These are phyloP conservation scores for Torulaspora maleeae DNA, from an alignment of 805 yeast genomes.

Conservation along the genomic window DNA sequence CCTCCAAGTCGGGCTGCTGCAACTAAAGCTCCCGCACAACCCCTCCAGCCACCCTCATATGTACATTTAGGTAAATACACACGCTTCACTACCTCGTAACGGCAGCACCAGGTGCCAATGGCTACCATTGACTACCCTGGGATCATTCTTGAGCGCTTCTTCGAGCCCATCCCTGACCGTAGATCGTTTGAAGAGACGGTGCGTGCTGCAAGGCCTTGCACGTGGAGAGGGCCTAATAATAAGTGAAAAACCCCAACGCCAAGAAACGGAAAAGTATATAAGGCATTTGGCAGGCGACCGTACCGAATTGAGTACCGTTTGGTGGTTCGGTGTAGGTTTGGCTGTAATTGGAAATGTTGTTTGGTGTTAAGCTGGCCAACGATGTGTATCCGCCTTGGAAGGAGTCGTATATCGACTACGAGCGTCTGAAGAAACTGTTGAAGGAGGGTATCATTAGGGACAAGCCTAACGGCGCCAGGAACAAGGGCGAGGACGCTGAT, in stretches of 20 bases:
- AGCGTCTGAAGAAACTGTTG: conserved; percentile 56
- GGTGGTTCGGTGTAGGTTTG: background rate
- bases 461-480: conserved; percentile 13
- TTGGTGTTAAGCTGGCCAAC: conserved; percentile 74
- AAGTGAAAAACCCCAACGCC: background rate
- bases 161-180: background rate
- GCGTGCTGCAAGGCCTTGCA: conserved; percentile 1
- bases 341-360: conserved; percentile 51
- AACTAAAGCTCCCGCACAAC: background rate
- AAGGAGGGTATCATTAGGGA: conserved; percentile 56
- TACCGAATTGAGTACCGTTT: background rate
- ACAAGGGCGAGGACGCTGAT: conserved; percentile 20
- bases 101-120: background rate
- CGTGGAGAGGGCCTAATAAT: conserved; percentile 1
- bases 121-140: background rate
- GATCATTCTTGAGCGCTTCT: background rate
- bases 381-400: conserved; percentile 91
- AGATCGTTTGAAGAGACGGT: background rate
- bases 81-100: background rate
- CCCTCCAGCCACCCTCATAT: background rate
- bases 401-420: conserved; percentile 63
- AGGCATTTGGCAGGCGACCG: background rate
- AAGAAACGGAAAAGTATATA: conserved; percentile 4
- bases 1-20: conserved; percentile 51
- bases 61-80: background rate